Conservation (phyloP, 1,284 basidiomycete species). For the Marasmius oreades region DNA sequence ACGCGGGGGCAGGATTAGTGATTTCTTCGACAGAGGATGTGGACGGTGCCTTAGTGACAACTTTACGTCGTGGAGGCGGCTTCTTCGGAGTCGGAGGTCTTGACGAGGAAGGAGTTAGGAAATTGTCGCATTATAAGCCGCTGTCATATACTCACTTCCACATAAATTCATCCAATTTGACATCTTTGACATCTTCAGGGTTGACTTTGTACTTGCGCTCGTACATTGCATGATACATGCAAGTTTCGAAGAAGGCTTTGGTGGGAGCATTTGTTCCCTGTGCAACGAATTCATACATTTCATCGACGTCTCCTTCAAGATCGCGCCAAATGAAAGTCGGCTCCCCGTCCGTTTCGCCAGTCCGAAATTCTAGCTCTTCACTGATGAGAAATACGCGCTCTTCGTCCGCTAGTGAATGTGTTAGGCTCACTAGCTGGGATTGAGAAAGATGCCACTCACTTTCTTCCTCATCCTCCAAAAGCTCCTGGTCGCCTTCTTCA, state of each 20-base stretch:
- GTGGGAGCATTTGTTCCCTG: conserved; percentile 81
- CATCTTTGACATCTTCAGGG: conserved; percentile 67
- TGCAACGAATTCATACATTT: conserved; percentile 80
- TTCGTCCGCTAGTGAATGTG: conserved; percentile 65
- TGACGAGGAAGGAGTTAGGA: conserved; percentile 2
- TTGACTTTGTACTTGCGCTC: conserved; percentile 81
- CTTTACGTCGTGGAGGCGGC: conserved; percentile 18
- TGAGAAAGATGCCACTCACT: conserved; percentile 49
- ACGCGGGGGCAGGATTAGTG: not conserved
- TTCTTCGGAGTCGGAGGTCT: conserved; percentile 34
- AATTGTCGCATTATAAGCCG: not conserved
- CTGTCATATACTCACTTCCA: conserved; percentile 56
- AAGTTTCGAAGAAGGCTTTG: conserved; percentile 86
- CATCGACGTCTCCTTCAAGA: conserved; percentile 77
- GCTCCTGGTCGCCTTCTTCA: conserved; percentile 92
- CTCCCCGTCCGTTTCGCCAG: conserved; percentile 75
- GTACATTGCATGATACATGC: conserved; percentile 92
- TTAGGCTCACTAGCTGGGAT: not conserved
- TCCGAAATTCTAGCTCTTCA: conserved; percentile 82
- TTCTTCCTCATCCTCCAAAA: conserved; percentile 94
- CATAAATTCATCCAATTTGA: conserved; percentile 73
- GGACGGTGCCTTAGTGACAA: conserved; percentile 17
- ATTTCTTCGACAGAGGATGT: conserved; percentile 13
- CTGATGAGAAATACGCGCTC: conserved; percentile 92
- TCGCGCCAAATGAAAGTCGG: conserved; percentile 89